Base-by-base conservation (phyloP, 805 yeast species). In the Yamadazyma nakazawae region DNA sequence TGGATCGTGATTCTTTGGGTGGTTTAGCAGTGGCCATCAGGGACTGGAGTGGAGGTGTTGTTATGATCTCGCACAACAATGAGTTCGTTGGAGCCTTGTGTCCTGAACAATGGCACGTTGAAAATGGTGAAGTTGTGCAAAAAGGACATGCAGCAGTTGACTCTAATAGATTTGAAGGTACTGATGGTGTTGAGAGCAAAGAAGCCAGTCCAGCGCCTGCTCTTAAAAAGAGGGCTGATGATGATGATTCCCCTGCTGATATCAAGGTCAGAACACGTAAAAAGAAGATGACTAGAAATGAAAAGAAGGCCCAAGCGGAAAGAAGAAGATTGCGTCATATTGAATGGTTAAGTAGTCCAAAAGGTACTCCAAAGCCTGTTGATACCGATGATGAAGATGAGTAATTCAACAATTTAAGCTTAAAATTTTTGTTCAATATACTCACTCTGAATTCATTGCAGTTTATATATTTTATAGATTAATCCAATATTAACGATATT, bases 21-120 rank as follows among this genome's bases (percentile, higher is more conserved):
- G 99, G 97, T 40, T 78, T 92, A 57, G 98, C 99, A 25, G 82
- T 92, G 59, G 99, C 99, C 42, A 94, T 92, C 63, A 84, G 97
- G 70, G 97, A 92, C 66, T 92, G 98, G 98, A 70, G 81, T 53
- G 99, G 99, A 64, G 98, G 97, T 74, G 98, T 92, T 52, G 95
- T 92, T 49, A 88, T 92, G 96, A 92, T 92, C 71, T 91, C 98
- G 53, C 99, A 92, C 75, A 92, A 92, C 75, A 85, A 84, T 61
- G 99, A 92, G 70, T 92, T 92, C 57, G 97, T 91, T 37, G 96
- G 97, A 46, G 98, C 98, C 5, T 72, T 92, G 59, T 91, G 98
- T 68, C 98, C 98, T 34, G 99, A 92, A 73, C 97, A 91, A 70
- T 92, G 99, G 99, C 81, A 86, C 57, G 96, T 92, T 47, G 96